phyloP scores from a whole-genome alignment of 208 protist species.

The Endotrypanum monterogeii region DNA sequence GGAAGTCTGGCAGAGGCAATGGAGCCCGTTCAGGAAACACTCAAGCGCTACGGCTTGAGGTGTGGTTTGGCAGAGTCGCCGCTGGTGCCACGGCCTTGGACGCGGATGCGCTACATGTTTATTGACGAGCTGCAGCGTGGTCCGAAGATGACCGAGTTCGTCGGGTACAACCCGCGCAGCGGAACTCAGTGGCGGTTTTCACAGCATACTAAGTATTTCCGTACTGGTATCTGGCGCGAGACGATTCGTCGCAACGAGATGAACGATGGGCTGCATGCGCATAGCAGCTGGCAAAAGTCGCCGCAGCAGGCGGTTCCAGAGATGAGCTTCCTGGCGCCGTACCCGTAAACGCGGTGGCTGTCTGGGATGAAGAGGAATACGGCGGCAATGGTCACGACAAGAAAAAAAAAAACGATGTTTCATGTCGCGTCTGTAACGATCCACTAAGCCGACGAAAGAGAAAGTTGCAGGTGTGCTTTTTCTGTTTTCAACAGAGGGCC shows the following conservation, averaged over 20 bases:
- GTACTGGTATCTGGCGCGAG: constrained; percentile 84
- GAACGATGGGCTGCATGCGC: constrained; percentile 83
- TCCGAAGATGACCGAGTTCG: constrained; percentile 84
- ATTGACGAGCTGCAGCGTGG: constrained; percentile 91
- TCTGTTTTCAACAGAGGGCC: background rate
- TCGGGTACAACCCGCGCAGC: constrained; percentile 87
- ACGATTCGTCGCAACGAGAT: constrained; percentile 89
- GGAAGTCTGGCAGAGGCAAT: constrained; percentile 33
- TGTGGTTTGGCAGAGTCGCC: constrained; percentile 82
- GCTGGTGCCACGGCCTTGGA: constrained; percentile 83
- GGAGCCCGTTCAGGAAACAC: constrained; percentile 59
- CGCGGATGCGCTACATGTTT: constrained; percentile 88
- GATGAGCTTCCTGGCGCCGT: constrained; percentile 78
- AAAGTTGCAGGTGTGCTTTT: background rate
- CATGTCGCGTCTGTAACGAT: background rate
- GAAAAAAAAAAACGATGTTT: no score
- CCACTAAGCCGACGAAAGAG: background rate
- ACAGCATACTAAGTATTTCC: constrained; percentile 87
- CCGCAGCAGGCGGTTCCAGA: constrained; percentile 90
- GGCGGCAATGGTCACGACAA: background rate
- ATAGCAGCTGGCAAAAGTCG: constrained; percentile 91
- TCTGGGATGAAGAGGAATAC: background rate
- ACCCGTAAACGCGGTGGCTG: constrained; percentile 38
- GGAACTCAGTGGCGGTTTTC: constrained; percentile 89
- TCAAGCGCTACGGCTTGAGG: constrained; percentile 81